phyloP scores from a whole-genome alignment of 2,329 filamentous ascomycete genomes.

The Fonsecaea pedrosoi region DNA sequence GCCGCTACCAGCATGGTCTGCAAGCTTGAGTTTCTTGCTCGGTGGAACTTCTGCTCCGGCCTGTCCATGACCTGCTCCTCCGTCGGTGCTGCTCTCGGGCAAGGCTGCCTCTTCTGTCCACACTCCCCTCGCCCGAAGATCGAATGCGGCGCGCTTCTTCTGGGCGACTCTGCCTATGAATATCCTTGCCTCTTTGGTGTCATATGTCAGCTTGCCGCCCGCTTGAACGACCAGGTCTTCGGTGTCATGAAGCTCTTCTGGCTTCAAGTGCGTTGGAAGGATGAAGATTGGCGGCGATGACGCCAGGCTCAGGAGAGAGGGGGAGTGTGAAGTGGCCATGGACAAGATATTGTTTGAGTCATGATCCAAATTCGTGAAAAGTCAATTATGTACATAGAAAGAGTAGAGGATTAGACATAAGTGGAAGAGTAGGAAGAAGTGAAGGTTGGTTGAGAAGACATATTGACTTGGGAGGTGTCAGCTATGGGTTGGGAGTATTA shows the following conservation, averaged over 20 bases:
- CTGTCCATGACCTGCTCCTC: background rate
- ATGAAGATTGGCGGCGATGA: constrained; percentile 72
- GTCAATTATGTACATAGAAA: background rate
- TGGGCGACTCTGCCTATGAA: constrained; percentile 76
- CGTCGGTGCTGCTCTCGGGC: constrained; percentile 8
- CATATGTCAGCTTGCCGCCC: constrained; percentile 69
- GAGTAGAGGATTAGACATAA: background rate
- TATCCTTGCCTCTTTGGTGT: constrained; percentile 73
- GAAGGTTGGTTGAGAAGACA: background rate
- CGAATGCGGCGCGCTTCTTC: constrained; percentile 74
- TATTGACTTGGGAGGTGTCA: background rate
- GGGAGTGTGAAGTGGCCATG: constrained; percentile 8
- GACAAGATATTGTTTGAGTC: background rate
- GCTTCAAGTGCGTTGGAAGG: constrained; percentile 71
- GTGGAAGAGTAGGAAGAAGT: background rate
- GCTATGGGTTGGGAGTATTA: background rate
- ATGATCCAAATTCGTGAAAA: background rate
- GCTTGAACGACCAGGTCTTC: constrained; percentile 66
- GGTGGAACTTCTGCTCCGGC: constrained; percentile 10
- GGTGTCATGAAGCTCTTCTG: constrained; percentile 67
- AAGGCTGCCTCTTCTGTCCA: constrained; percentile 49
- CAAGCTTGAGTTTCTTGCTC: constrained; percentile 27
- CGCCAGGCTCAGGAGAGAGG: constrained; percentile 23
- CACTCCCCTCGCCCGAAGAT: constrained; percentile 73
- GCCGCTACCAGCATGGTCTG: constrained; percentile 17